Conservation (phyloP, 768 basidiomycete genomes). For the Naganishia vaughanmartiniae region DNA sequence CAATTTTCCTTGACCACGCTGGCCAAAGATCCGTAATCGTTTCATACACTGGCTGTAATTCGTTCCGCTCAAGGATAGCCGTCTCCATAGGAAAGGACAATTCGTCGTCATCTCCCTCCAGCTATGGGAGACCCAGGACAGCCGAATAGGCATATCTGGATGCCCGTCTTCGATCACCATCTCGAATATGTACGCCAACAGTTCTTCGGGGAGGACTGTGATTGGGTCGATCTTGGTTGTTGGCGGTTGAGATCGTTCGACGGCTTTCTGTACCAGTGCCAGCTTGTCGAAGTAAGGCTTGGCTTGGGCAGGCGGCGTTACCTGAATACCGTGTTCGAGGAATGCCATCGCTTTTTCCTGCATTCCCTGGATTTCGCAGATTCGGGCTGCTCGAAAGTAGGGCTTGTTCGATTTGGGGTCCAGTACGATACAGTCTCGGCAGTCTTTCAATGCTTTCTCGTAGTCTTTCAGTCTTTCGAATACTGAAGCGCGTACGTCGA, state of each 20-base stretch:
- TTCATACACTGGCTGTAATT: conserved; percentile 7
- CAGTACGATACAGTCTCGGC: conserved; percentile 18
- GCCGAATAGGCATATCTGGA: conserved; percentile 7
- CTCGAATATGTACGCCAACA: conserved; percentile 16
- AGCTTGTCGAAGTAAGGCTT: conserved; percentile 1
- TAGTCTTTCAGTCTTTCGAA: conserved; percentile 14
- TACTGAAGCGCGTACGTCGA: conserved; percentile 1
- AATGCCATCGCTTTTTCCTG: conserved; percentile 4
- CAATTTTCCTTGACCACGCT: conserved; percentile 7
- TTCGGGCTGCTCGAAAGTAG: conserved; percentile 12
- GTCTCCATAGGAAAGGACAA: conserved; percentile 17
- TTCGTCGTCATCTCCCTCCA: conserved; percentile 22
- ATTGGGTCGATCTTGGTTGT: not conserved
- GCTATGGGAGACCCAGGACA: conserved; percentile 15
- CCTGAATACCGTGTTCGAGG: conserved; percentile 16
- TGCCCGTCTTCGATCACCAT: conserved; percentile 14
- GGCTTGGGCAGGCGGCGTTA: not conserved
- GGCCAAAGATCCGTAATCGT: conserved; percentile 8
- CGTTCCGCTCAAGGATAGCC: not conserved
- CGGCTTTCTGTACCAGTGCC: not conserved
- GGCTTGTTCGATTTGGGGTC: conserved; percentile 16
- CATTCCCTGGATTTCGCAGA: conserved; percentile 1
- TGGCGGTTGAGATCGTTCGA: not conserved
- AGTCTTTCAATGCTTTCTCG: conserved; percentile 23
- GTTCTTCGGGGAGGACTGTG: conserved; percentile 14